Percentiles rank a stretch among this genome's conserved stretches.
Conservation (phyloP, 2,329 filamentous ascomycete species). For the Orbilia javanica region DNA sequence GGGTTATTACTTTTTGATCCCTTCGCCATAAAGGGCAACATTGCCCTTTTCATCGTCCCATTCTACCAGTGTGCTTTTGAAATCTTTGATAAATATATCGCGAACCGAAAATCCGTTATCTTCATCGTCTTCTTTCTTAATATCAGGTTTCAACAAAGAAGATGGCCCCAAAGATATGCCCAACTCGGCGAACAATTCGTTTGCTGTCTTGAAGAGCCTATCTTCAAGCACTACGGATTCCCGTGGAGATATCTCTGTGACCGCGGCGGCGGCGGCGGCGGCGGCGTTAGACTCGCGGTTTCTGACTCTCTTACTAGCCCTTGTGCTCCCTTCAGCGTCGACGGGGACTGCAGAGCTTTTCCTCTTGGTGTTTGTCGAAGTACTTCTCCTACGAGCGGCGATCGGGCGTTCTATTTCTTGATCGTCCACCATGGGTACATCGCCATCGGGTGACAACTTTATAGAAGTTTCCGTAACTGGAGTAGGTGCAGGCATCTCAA, state of each 20-base stretch:
- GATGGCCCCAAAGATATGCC: slow-evolving; percentile 61
- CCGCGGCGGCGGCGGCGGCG: slow-evolving; percentile 67
- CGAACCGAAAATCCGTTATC: slow-evolving; percentile 37
- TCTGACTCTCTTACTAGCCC: slow-evolving; percentile 73
- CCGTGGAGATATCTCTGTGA: slow-evolving; percentile 56
- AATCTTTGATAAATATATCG: slow-evolving; percentile 63
- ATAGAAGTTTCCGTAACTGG: slow-evolving; percentile 37
- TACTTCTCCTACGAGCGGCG: slow-evolving; percentile 59
- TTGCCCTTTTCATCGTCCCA: slow-evolving; percentile 66
- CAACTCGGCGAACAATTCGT: slow-evolving; percentile 60
- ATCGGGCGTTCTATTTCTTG: slow-evolving; percentile 52
- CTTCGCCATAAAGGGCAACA: slow-evolving; percentile 62
- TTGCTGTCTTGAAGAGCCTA: slow-evolving; percentile 61
- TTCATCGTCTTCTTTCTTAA: slow-evolving; percentile 56
- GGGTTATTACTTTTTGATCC: slow-evolving; percentile 58
- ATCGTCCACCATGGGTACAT: slow-evolving; percentile 61
- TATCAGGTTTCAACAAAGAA: slow-evolving; percentile 59
- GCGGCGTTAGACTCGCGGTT: slow-evolving; percentile 71
- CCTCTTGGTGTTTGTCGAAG: slow-evolving; percentile 61
- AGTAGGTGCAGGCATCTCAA: slow-evolving; percentile 46
- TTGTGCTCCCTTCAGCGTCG: slow-evolving; percentile 60
- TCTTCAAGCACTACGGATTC: slow-evolving; percentile 60
- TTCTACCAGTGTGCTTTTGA: slow-evolving; percentile 64
- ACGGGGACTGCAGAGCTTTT: slow-evolving; percentile 61
- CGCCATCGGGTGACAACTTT: slow-evolving; percentile 57